Evolutionary conservation across 805 yeast genomes (phyloP).

Genomic region (Lipomyces anomalus): DNA sequence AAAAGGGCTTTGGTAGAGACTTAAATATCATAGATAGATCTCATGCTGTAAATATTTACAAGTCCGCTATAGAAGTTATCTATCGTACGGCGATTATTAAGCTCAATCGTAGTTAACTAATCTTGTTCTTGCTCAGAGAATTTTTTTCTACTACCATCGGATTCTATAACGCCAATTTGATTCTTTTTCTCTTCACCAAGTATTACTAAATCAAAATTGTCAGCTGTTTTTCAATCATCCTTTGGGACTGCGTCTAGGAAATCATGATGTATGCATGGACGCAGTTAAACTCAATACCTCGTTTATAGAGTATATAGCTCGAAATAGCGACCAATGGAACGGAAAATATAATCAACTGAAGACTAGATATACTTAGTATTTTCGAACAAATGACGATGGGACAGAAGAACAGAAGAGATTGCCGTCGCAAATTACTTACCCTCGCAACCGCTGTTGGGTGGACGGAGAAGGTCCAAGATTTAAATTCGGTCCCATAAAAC

Average conservation of each 20-base stretch:
- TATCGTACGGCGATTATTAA: too few species aligned
- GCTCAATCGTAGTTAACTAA: too few species aligned
- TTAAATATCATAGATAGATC: too few species aligned
- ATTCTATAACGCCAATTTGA: constrained; percentile 13
- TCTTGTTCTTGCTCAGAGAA: constrained; percentile 10
- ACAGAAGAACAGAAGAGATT: too few species aligned
- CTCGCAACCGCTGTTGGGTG: too few species aligned
- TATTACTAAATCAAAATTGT: constrained; percentile 5
- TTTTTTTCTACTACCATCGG: constrained; percentile 12
- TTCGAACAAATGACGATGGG: too few species aligned
- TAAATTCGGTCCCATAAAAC: too few species aligned
- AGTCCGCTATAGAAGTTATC: too few species aligned
- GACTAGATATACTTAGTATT: too few species aligned
- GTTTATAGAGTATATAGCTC: constrained; percentile 13
- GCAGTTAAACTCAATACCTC: constrained; percentile 8
- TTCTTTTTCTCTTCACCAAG: constrained; percentile 19
- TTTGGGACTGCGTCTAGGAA: background rate
- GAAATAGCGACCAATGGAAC: constrained; percentile 15
- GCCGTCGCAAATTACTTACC: too few species aligned
- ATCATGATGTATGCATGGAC: background rate
- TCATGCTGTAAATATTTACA: too few species aligned
- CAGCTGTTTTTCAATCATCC: background rate
- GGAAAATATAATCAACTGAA: constrained; percentile 18
- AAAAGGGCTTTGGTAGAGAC: constrained; percentile 22
- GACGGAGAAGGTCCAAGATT: too few species aligned